Evolutionary conservation across 768 basidiomycete species (phyloP), one percentile per base, ranked within the genome.

Genomic region (Mrakia blollopis): DNA sequence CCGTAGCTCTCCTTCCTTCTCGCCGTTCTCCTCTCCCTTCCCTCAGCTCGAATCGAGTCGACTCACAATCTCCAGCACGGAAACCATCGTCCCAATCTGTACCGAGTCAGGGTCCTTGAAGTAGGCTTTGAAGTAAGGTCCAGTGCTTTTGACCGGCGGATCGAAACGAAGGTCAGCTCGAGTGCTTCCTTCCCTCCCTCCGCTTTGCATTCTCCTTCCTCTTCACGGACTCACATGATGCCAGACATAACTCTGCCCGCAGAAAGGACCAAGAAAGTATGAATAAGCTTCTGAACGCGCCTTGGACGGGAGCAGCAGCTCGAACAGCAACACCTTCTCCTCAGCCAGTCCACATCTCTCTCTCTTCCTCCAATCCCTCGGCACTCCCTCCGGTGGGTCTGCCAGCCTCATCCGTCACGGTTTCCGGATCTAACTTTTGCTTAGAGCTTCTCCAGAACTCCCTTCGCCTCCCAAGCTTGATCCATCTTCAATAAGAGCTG

Each of bases 61-160:
- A 76, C 68, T 37, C 23, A 76, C 76, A 23, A 78, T 70, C 62
- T 78, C 77, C 7, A 78, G 37, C 1, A 78, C 72, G 1, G 77
- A 74, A 13, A 78, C 77, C 44, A 78, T 63, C 14, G 77, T 78
- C 13, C 77, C 77, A 28, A 78, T 68, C 44, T 73, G n/a, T 28
- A 67, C 67, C 18, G 72, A 60, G 18, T 52, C 41, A 1, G 77
- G 77, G 28, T 78, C 18, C 2, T 57, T 37, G 28, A 73, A 78
- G 72, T 67, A 54, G 30, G 28, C 35, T 50, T 67, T 63, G 41
- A 77, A 77, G 76, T 77, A 72, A 23, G 70, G 71, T 3, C 71
- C 71, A n/a, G 76, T 77, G 61, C 70, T 72, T 0, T 28, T 2
- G 30, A 41, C n/a, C 39, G 39, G 21, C 5, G n/a, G n/a, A 35